Conservation (phyloP, 2,329 filamentous ascomycete genomes). For the Aureobasidium subglaciale region DNA sequence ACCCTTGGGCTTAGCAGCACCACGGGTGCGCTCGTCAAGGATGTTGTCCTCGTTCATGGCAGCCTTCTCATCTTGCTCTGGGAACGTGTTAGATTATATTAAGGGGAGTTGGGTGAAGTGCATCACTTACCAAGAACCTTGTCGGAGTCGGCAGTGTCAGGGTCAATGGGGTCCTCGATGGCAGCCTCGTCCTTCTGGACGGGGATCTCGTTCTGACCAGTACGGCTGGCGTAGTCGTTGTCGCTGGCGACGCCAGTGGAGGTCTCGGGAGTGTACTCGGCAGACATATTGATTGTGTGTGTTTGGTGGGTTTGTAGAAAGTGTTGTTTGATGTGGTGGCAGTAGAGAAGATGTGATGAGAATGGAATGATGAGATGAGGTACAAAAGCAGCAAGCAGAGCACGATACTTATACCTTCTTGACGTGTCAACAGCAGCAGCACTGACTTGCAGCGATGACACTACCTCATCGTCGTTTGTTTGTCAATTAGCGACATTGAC, state of each 20-base stretch:
- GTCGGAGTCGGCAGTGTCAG: conserved; percentile 40
- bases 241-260: conserved; percentile 30
- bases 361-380: not conserved
- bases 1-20: conserved; percentile 40
- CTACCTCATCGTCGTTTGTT: conserved; percentile 12
- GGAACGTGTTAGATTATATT: not conserved
- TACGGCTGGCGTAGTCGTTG: conserved; percentile 41
- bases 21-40: conserved; percentile 40
- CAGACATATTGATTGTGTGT: conserved; percentile 15
- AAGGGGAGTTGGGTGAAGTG: not conserved
- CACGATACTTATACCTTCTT: not conserved
- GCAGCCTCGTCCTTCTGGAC: conserved; percentile 42
- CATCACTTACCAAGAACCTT: conserved; percentile 36
- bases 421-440: not conserved
- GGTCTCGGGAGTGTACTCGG: conserved; percentile 22
- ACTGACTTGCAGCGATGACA: not conserved
- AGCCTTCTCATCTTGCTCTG: conserved; percentile 40
- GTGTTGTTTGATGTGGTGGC: not conserved
- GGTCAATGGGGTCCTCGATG: conserved; percentile 40
- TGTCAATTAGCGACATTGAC: not conserved
- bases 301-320: not conserved
- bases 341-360: not conserved
- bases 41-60: conserved; percentile 45
- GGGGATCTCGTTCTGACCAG: conserved; percentile 39
- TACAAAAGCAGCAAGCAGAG: not conserved